Conservation (phyloP, 805 yeast genomes). For the Starmerella powellii region DNA sequence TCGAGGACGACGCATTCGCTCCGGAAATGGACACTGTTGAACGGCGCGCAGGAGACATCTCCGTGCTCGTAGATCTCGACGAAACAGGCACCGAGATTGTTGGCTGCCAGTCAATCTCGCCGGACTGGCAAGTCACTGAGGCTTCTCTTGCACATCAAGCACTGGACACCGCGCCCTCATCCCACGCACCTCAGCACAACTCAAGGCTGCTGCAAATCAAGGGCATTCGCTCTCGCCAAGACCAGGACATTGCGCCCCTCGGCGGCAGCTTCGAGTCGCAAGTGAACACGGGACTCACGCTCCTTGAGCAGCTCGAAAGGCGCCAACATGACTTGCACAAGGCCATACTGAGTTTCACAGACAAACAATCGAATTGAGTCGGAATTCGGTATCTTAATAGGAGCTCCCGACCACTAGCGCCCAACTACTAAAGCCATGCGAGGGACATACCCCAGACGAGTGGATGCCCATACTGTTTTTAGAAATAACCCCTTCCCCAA, state of each 20-base stretch:
- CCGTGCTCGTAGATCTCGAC: conserved; percentile 31
- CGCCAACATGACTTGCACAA: conserved; percentile 17
- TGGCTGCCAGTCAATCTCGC: conserved; percentile 28
- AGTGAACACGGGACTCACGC: conserved; percentile 10
- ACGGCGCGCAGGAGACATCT: conserved; percentile 25
- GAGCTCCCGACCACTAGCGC: too few relatives aligned
- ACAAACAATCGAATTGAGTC: not conserved
- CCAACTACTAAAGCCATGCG: too few relatives aligned
- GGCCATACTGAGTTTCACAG: conserved; percentile 7
- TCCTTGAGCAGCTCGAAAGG: conserved; percentile 16
- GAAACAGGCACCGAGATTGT: conserved; percentile 26
- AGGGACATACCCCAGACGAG: too few relatives aligned
- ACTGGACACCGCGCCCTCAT: conserved; percentile 9
- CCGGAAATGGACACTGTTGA: conserved; percentile 28
- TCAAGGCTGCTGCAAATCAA: conserved; percentile 14
- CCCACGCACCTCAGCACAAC: conserved; percentile 7
- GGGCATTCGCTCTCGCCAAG: conserved; percentile 17
- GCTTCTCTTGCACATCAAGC: conserved; percentile 20
- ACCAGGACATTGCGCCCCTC: conserved; percentile 20
- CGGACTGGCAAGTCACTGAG: conserved; percentile 30
- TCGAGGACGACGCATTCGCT: conserved; percentile 29
- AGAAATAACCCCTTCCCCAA: too few relatives aligned
- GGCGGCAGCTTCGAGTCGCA: conserved; percentile 14
- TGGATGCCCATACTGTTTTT: too few relatives aligned
- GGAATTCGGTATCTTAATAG: too few relatives aligned